A percentile compares a stretch with the other conserved stretches of the same genome.
Conservation (phyloP, 495 filamentous ascomycete genomes). For the Lasiosphaeris hirsuta region DNA sequence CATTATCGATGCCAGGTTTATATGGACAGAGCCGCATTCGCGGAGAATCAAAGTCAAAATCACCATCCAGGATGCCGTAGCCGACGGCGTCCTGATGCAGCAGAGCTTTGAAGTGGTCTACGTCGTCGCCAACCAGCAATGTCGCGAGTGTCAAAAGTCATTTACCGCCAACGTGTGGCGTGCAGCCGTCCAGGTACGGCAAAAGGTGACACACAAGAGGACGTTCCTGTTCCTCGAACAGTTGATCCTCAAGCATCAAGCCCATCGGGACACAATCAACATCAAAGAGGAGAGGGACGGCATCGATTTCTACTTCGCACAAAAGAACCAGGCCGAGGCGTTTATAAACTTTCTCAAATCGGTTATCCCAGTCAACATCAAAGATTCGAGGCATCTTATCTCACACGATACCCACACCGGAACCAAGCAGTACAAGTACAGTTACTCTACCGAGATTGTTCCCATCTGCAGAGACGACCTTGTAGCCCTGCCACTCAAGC, state of each 20-base stretch:
- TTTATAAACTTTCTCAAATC: constrained; percentile 88
- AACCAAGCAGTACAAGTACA: constrained; percentile 88
- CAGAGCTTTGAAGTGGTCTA: constrained; percentile 94
- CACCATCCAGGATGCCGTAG: constrained; percentile 70
- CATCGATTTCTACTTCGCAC: constrained; percentile 89
- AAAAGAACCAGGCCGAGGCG: constrained; percentile 86
- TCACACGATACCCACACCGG: constrained; percentile 89
- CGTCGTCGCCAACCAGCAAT: constrained; percentile 83
- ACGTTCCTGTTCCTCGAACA: constrained; percentile 97
- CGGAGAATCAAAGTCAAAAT: constrained; percentile 87
- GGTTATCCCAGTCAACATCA: constrained; percentile 71
- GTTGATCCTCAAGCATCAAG: constrained; percentile 87
- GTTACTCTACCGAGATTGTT: constrained; percentile 78
- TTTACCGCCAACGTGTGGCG: constrained; percentile 81
- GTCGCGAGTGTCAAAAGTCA: constrained; percentile 87
- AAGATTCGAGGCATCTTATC: constrained; percentile 88
- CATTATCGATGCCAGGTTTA: constrained; percentile 91
- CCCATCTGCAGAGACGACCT: constrained; percentile 97
- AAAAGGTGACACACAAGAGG: constrained; percentile 95
- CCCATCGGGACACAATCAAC: constrained; percentile 90
- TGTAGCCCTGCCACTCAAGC: constrained; percentile 82
- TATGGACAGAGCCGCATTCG: constrained; percentile 98
- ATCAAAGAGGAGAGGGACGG: constrained; percentile 94
- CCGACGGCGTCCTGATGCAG: constrained; percentile 80
- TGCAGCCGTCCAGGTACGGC: constrained; percentile 72